Base-by-base conservation (phyloP, 495 filamentous ascomycete genomes). In the Letharia lupina region DNA sequence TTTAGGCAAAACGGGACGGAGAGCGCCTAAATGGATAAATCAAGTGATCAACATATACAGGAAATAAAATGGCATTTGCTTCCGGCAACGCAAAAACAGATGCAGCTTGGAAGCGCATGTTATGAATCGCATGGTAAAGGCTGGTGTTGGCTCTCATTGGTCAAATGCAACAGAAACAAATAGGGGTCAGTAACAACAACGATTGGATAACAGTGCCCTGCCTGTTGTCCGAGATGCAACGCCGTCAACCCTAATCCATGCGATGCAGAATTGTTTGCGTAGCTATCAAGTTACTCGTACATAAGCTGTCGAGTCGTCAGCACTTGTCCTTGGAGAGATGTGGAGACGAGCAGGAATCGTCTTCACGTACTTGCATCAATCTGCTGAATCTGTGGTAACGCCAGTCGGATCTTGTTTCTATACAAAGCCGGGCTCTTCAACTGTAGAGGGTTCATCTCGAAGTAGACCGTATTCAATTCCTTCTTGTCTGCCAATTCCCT, bases 371-470 rank as follows among this genome's bases (percentile, higher is more conserved):
- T 95, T 41, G 94, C 94, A 85, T 99, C 94, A 73, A 99, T 96
- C 81, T 99, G 90, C 74, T 82, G 79, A 40, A 99, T 79, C 73
- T 90, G 86, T 71, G 94, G 94, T 75, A 99, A 75, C 60, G 91
- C 88, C 76, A 99, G 77, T 69, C 86, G 81, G 39, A 99, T 84
- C 78, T 99, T 98, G 73, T 96, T 96, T 73, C 95, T 81, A 76
- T 99, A 99, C 61, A 96, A 73, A 28, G 86, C 88, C 48, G 86
- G 86, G 37, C 81, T 83, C 65, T 80, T 84, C 69, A 81, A 80
- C 79, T 98, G 93, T 71, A 99, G 73, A 57, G 94, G 94, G 72
- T 96, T 97, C 0, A 91, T 93, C 75, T 99, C 94, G 72, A 99
- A 95, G 75, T 99, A 99, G 37, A 99, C 93, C 4, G 95, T 98